These are phyloP conservation scores for Hypholoma fasciculare DNA, from an alignment of 768 basidiomycete species.

Conservation along the genomic window DNA sequence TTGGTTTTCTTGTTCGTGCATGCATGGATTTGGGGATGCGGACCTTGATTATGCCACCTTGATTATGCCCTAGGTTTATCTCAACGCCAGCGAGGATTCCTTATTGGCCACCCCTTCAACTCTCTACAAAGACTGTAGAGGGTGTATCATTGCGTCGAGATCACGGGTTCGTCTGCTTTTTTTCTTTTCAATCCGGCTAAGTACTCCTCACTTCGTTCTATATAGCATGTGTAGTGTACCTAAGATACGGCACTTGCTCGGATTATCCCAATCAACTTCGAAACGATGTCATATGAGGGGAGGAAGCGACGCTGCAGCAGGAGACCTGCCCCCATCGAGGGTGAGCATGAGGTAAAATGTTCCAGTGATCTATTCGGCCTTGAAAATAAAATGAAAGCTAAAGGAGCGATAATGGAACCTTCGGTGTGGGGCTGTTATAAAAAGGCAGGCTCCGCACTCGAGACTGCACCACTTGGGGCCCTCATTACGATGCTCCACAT, in stretches of 20 bases:
- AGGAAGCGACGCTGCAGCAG: neutral
- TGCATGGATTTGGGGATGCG: too few relatives aligned
- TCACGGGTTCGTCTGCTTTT: too few relatives aligned
- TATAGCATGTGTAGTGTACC: neutral
- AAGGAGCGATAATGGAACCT: neutral
- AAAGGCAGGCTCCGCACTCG: neutral
- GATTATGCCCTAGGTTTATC: too few relatives aligned
- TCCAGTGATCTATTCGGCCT: neutral
- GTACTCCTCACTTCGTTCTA: neutral
- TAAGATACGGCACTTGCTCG: neutral
- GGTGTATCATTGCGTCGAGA: too few relatives aligned
- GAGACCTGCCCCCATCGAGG: neutral
- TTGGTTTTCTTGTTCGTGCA: too few relatives aligned
- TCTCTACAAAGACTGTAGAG: too few relatives aligned
- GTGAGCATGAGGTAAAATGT: neutral
- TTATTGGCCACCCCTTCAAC: too few relatives aligned
- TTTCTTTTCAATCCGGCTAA: too few relatives aligned
- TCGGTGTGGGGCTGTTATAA: neutral
- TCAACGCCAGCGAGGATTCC: too few relatives aligned
- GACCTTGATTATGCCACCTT: too few relatives aligned
- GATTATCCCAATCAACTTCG: neutral
- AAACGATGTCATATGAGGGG: neutral
- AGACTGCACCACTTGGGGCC: neutral
- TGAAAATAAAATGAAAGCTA: neutral
- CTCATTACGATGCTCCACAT: conserved; percentile 18